These are phyloP conservation scores for Aspergillus oerlinghausenensis DNA, from an alignment of 2,329 filamentous ascomycete genomes.

Conservation along the genomic window DNA sequence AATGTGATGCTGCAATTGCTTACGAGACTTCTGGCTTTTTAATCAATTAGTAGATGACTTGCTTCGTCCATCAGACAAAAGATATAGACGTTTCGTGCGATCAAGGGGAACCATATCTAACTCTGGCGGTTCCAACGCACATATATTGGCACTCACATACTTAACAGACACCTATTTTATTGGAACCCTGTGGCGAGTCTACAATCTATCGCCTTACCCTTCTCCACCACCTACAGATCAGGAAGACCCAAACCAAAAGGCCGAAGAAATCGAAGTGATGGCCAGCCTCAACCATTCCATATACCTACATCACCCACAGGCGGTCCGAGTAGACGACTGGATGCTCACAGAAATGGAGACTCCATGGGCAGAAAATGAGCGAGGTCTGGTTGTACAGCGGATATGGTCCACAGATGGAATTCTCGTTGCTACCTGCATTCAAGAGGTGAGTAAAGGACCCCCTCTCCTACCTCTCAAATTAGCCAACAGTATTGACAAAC, in stretches of 20 bases:
- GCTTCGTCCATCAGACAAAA: conserved; percentile 59
- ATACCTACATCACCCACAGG: conserved; percentile 49
- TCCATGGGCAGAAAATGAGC: conserved; percentile 48
- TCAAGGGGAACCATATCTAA: conserved; percentile 64
- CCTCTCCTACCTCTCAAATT: no score
- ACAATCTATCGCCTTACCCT: conserved; percentile 71
- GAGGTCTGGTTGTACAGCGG: conserved; percentile 45
- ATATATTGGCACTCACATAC: conserved; percentile 84
- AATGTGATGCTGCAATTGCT: background rate
- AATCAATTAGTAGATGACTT: conserved; percentile 27
- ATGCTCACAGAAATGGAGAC: conserved; percentile 47
- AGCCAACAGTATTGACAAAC: no score
- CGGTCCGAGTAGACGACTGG: conserved; percentile 48
- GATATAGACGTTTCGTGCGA: conserved; percentile 53
- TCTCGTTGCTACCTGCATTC: conserved; percentile 47
- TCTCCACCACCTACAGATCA: conserved; percentile 35
- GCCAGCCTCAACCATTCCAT: conserved; percentile 49
- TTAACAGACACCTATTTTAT: conserved; percentile 93
- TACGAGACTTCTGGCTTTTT: background rate
- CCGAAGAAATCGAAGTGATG: conserved; percentile 43
- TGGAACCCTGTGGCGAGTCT: conserved; percentile 76
- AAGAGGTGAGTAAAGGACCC: conserved; percentile 39
- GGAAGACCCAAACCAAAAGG: conserved; percentile 24
- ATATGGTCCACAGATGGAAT: conserved; percentile 48
- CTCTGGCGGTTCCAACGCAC: conserved; percentile 69